Percentiles rank a stretch among this genome's conserved stretches.
Evolutionary conservation across 257 asterid species (phyloP).

Genomic region (Primulina tabacum): DNA sequence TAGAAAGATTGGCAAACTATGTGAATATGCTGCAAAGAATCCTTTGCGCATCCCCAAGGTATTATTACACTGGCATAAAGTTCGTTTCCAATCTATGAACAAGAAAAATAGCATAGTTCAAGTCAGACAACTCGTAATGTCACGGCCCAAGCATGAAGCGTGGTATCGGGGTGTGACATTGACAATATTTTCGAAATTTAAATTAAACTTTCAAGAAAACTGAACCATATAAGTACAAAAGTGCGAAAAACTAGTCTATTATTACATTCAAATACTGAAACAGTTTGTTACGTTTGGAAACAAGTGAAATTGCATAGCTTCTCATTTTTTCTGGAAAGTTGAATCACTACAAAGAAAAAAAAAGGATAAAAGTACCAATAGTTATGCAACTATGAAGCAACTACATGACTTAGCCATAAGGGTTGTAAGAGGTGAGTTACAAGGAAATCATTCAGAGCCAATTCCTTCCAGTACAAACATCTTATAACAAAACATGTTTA

Average conservation of each 20-base stretch:
- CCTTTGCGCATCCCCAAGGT: conserved; percentile 99
- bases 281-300: neutral
- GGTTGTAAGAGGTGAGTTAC: neutral
- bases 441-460: neutral
- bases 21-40: conserved; percentile 91
- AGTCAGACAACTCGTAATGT: neutral
- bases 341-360: neutral
- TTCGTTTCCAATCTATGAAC: neutral
- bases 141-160: neutral
- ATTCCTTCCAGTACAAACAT: neutral
- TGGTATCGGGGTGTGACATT: neutral
- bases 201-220: no score
- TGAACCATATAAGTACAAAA: neutral
- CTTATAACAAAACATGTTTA: no score
- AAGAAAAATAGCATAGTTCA: neutral
- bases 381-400: neutral
- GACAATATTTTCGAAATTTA: no score
- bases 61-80: conserved; percentile 7
- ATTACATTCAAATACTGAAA: no score
- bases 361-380: no score
- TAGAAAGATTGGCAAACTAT: conserved; percentile 85
- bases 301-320: neutral
- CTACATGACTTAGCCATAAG: neutral
- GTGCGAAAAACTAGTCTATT: neutral
- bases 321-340: neutral